These are phyloP conservation scores for Gloeostereum incarnatum DNA, from an alignment of 768 basidiomycete genomes.

Conservation along the genomic window DNA sequence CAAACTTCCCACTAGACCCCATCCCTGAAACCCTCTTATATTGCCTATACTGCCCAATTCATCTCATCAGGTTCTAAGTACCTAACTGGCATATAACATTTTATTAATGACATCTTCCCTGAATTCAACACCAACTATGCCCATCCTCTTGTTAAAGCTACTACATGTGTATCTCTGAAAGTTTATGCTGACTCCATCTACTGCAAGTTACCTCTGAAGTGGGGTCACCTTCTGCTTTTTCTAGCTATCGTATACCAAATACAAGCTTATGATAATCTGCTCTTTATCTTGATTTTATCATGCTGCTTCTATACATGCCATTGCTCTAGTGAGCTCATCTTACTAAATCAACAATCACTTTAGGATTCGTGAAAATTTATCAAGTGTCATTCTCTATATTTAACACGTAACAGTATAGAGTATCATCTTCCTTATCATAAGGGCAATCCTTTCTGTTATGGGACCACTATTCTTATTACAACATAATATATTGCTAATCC, in stretches of 20 bases:
- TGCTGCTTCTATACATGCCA: slow-evolving; percentile 21
- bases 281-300: slow-evolving; percentile 14
- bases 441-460: slow-evolving; percentile 16
- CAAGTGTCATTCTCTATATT: slow-evolving; percentile 11
- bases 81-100: slow-evolving; percentile 15
- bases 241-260: slow-evolving; percentile 1
- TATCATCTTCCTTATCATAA: slow-evolving; percentile 22
- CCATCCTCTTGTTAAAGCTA: slow-evolving; percentile 10
- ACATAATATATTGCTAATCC: slow-evolving; percentile 12
- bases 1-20: slow-evolving; percentile 12
- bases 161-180: slow-evolving; percentile 12
- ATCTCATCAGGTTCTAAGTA: slow-evolving; percentile 11
- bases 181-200: slow-evolving; percentile 12
- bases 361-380: slow-evolving; percentile 18
- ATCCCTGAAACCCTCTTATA: slow-evolving; percentile 11
- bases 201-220: slow-evolving; percentile 12
- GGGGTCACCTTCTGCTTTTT: slow-evolving; percentile 10
- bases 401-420: slow-evolving; percentile 6
- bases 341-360: slow-evolving; percentile 7
- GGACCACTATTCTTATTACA: slow-evolving; percentile 14
- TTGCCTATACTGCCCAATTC: slow-evolving; percentile 11
- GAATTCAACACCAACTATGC: slow-evolving; percentile 12
- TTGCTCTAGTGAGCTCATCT: slow-evolving; percentile 13
- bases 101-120: slow-evolving; percentile 14
- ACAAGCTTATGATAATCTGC: slow-evolving; percentile 12